Evolutionary conservation across 129 eudicot species (phyloP).

Genomic region (Tagetes patula): DNA sequence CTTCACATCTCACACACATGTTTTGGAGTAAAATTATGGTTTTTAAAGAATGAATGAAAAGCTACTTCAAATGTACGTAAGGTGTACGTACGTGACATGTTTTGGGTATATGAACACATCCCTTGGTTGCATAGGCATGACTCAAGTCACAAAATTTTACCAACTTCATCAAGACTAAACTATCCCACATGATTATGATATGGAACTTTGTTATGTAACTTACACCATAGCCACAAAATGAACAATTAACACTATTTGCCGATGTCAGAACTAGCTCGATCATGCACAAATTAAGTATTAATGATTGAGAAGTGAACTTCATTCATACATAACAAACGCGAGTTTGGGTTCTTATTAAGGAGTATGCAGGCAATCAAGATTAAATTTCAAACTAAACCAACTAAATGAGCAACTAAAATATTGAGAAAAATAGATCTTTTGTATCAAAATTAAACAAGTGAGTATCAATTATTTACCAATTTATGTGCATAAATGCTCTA

Average conservation of each 20-base stretch:
- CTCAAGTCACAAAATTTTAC: too few species aligned
- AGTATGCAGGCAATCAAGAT: background rate
- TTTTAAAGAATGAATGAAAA: too few species aligned
- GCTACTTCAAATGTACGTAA: too few species aligned
- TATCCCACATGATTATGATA: background rate
- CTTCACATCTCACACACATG: too few species aligned
- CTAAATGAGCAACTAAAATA: background rate
- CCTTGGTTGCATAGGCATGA: too few species aligned
- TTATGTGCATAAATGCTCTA: conserved; percentile 19
- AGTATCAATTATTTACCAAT: conserved; percentile 18
- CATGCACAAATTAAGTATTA: background rate
- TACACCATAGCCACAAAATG: background rate
- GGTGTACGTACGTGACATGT: too few species aligned
- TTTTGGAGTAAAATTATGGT: too few species aligned
- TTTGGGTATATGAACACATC: too few species aligned
- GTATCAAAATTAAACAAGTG: conserved; percentile 16
- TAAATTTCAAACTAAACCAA: background rate
- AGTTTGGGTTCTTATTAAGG: background rate
- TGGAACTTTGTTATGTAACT: background rate
- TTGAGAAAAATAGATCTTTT: background rate
- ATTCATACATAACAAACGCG: background rate
- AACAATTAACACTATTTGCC: too few species aligned
- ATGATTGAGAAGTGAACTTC: background rate
- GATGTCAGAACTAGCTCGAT: too few species aligned
- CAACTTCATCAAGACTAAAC: background rate